These are phyloP conservation scores for Colletotrichum caudatum DNA, from an alignment of 2,329 filamentous ascomycete species.

Conservation along the genomic window DNA sequence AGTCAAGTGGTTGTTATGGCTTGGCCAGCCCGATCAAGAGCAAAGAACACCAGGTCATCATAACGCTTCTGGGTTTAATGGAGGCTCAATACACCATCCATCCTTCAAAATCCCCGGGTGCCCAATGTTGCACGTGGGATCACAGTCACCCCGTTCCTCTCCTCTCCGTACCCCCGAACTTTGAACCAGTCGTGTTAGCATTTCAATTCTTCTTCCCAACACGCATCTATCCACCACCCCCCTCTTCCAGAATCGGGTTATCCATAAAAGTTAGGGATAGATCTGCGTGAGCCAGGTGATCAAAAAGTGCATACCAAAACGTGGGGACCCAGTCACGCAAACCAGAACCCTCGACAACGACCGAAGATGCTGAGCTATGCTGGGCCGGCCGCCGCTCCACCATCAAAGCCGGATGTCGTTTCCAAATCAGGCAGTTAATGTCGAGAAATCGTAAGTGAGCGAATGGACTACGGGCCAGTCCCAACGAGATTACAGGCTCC, in stretches of 20 bases:
- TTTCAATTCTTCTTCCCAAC: not conserved
- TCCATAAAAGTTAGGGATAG: not conserved
- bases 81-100: conserved; percentile 12
- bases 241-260: not conserved
- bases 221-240: not conserved
- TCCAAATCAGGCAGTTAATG: conserved; percentile 18
- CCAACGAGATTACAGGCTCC: conserved; percentile 13
- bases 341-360: not conserved
- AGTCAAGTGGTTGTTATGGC: not conserved
- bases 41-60: not conserved
- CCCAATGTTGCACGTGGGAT: not conserved
- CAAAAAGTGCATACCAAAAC: not conserved
- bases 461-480: not conserved
- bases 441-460: not conserved
- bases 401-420: conserved; percentile 3
- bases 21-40: not conserved
- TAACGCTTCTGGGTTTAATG: not conserved
- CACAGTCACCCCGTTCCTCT: not conserved
- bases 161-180: not conserved
- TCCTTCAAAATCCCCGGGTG: not conserved
- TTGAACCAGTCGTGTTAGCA: not conserved
- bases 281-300: conserved; percentile 6
- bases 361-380: conserved; percentile 3
- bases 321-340: conserved; percentile 19
- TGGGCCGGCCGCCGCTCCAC: not conserved